phyloP scores from a whole-genome alignment of 2,329 filamentous ascomycete genomes.

The Juglanconis sp. region DNA sequence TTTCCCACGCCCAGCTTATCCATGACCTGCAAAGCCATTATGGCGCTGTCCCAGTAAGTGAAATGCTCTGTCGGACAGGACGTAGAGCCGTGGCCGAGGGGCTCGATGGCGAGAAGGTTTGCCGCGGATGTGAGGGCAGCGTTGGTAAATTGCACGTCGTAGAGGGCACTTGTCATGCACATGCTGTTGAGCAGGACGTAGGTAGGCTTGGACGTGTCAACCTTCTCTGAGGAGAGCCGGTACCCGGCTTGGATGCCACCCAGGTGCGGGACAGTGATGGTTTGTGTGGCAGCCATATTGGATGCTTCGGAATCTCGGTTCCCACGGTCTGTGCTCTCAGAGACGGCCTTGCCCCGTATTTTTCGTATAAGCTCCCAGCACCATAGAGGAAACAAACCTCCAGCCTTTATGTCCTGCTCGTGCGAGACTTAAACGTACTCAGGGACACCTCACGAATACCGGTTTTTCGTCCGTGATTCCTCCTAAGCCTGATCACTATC shows the following conservation, averaged over 20 bases:
- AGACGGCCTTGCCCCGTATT: too few relatives aligned
- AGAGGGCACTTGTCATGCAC: conserved; percentile 46
- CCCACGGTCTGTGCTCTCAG: too few relatives aligned
- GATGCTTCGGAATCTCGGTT: too few relatives aligned
- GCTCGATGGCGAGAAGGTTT: conserved; percentile 52
- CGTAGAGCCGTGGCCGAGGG: conserved; percentile 50
- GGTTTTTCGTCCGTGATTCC: too few relatives aligned
- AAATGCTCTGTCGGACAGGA: conserved; percentile 42
- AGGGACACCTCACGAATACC: too few relatives aligned
- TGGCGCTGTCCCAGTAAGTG: conserved; percentile 54
- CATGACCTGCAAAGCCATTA: conserved; percentile 55
- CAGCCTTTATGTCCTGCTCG: too few relatives aligned
- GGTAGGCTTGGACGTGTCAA: conserved; percentile 49
- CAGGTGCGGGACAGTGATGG: conserved; percentile 45
- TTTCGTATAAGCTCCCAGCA: too few relatives aligned
- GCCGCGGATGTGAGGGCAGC: conserved; percentile 35
- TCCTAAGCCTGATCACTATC: too few relatives aligned
- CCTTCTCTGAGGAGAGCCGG: conserved; percentile 25
- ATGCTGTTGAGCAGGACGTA: conserved; percentile 51
- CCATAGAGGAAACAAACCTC: too few relatives aligned
- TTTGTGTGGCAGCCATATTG: conserved; percentile 26
- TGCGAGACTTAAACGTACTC: too few relatives aligned
- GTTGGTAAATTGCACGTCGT: conserved; percentile 41
- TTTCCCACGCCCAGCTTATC: conserved; percentile 44
- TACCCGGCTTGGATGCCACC: conserved; percentile 46